These are phyloP conservation scores for Parietichytrium sp. DNA, from an alignment of 108 stramenopile genomes.

Conservation along the genomic window DNA sequence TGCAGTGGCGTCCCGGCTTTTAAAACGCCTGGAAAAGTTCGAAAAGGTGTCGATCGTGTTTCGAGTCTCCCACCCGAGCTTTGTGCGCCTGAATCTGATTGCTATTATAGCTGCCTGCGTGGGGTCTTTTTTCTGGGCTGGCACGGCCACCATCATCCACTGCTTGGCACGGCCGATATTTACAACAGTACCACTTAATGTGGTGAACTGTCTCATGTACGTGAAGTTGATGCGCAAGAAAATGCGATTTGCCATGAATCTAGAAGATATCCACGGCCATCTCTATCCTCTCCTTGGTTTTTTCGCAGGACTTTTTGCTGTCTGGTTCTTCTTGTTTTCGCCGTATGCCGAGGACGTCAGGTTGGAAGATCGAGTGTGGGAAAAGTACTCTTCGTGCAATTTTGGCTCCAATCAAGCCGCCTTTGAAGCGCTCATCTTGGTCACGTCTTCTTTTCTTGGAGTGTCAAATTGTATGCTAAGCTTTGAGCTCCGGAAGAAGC, in stretches of 20 bases:
- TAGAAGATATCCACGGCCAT: neutral
- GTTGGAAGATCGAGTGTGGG: neutral
- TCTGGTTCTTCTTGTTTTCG: neutral
- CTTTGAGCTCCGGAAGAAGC: neutral
- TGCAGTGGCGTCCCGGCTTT: neutral
- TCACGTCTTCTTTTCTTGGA: neutral
- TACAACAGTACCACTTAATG: neutral
- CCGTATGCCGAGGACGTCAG: neutral
- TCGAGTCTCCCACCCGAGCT: neutral
- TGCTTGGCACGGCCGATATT: neutral
- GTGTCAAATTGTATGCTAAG: neutral
- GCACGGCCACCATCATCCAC: neutral
- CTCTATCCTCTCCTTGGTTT: neutral
- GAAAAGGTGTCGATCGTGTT: conserved; percentile 17
- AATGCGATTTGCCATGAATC: neutral
- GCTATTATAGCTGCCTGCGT: neutral
- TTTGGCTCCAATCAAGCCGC: conserved; percentile 7
- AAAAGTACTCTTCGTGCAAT: neutral
- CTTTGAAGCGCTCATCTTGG: neutral
- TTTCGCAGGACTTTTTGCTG: neutral
- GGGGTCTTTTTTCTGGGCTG: conserved; percentile 20
- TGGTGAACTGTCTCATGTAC: neutral
- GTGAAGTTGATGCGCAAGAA: neutral
- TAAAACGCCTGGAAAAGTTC: neutral
- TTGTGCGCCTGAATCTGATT: neutral